These are phyloP conservation scores for Aspergillus quadricinctus DNA, from an alignment of 2,329 filamentous ascomycete species.

Conservation along the genomic window DNA sequence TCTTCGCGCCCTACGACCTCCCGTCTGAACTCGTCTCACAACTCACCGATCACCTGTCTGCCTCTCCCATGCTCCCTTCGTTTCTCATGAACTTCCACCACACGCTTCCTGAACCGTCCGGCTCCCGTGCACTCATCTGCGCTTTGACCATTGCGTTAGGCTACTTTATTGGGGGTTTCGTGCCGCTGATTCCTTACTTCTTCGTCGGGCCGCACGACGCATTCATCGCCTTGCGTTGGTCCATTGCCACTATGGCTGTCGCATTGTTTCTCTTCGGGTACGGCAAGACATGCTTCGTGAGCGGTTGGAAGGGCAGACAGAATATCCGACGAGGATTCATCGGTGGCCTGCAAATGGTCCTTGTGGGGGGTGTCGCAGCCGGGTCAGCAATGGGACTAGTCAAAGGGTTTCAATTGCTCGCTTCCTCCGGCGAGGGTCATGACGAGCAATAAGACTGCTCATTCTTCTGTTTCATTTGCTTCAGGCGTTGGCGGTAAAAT, in stretches of 20 bases:
- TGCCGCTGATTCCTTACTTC: constrained; percentile 53
- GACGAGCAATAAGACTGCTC: constrained; percentile 5
- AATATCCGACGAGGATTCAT: constrained; percentile 31
- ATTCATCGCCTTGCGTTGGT: constrained; percentile 65
- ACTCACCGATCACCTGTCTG: constrained; percentile 32
- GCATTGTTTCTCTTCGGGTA: constrained; percentile 51
- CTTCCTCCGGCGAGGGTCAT: constrained; percentile 9
- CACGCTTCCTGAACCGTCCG: constrained; percentile 35
- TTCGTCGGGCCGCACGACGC: constrained; percentile 70
- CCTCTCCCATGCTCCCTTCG: constrained; percentile 33
- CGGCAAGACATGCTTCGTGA: constrained; percentile 43
- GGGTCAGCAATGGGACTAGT: constrained; percentile 40
- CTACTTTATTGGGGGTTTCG: constrained; percentile 42
- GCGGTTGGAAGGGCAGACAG: constrained; percentile 31
- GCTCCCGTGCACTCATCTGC: constrained; percentile 34
- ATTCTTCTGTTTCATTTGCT: background rate
- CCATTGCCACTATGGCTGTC: constrained; percentile 49
- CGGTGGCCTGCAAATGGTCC: constrained; percentile 38
- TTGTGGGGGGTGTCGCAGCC: constrained; percentile 37
- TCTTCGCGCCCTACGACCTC: constrained; percentile 38
- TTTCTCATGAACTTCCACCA: constrained; percentile 43
- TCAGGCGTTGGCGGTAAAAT: background rate
- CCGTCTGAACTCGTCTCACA: constrained; percentile 32
- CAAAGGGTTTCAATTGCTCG: constrained; percentile 34
- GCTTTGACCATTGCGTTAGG: constrained; percentile 38